A percentile compares a stretch with the other conserved stretches of the same genome.
These are phyloP conservation scores for Chaetomiaceae sp. DNA, from an alignment of 2,329 filamentous ascomycete genomes.

Conservation along the genomic window DNA sequence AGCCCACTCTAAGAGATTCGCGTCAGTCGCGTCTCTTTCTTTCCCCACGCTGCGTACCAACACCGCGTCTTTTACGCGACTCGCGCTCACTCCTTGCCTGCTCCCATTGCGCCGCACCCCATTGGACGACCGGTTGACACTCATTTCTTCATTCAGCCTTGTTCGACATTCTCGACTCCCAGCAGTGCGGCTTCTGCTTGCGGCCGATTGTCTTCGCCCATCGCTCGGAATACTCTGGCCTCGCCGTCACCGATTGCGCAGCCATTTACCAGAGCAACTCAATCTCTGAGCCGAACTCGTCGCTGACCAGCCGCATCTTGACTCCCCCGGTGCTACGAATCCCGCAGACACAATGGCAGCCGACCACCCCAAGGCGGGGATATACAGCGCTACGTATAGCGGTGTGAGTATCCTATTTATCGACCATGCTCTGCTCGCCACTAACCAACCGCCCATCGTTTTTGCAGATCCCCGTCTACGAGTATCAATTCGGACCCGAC, in stretches of 20 bases:
- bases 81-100: slow-evolving; percentile 10
- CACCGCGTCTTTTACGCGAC: slow-evolving; percentile 28
- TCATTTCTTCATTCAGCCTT: neutral
- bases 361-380: slow-evolving; percentile 40
- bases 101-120: slow-evolving; percentile 2
- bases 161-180: neutral
- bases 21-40: slow-evolving; percentile 23
- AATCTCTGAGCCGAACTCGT: no score
- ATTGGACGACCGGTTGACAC: slow-evolving; percentile 10
- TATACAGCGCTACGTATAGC: slow-evolving; percentile 67
- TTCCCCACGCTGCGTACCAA: slow-evolving; percentile 14
- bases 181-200: neutral
- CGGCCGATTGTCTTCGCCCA: neutral
- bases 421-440: neutral
- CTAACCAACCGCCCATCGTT: slow-evolving; percentile 14
- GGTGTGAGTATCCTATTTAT: slow-evolving; percentile 48
- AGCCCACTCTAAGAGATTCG: slow-evolving; percentile 23
- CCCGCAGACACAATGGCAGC: slow-evolving; percentile 43
- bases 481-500: slow-evolving; percentile 80
- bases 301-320: neutral
- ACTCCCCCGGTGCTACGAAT: neutral
- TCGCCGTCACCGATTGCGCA: neutral
- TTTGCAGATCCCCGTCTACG: slow-evolving; percentile 85
- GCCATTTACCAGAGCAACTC: no score
- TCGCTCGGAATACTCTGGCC: neutral